Evolutionary conservation across 2,329 filamentous ascomycete genomes (phyloP).

Genomic region (Shiraia sp.): DNA sequence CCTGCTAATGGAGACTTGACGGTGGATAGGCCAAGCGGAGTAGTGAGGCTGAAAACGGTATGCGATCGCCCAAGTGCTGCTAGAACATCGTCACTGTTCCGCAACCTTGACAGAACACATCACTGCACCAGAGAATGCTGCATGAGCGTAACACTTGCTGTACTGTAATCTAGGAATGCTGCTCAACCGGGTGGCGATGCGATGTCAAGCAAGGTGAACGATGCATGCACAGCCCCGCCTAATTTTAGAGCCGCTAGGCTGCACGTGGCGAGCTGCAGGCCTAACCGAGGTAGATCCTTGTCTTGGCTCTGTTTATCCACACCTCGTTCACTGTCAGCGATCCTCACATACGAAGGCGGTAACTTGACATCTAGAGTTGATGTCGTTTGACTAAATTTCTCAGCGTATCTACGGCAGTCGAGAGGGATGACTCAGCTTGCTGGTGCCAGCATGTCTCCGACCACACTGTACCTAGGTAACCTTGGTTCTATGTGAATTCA

Average conservation of each 20-base stretch:
- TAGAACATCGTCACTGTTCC: conserved; percentile 21
- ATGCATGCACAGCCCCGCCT: conserved; percentile 32
- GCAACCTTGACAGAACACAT: too few species aligned
- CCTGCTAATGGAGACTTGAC: conserved; percentile 24
- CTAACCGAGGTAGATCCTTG: conserved; percentile 21
- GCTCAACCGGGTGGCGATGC: conserved; percentile 22
- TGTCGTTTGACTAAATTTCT: too few species aligned
- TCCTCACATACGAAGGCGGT: conserved; percentile 1
- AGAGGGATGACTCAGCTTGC: too few species aligned
- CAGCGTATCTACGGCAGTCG: background rate
- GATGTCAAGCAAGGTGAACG: conserved; percentile 15
- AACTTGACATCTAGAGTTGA: background rate
- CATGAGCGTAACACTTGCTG: conserved; percentile 5
- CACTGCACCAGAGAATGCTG: conserved; percentile 1
- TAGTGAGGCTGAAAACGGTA: conserved; percentile 16
- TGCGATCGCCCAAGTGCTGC: conserved; percentile 14
- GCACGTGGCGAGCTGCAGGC: conserved; percentile 3
- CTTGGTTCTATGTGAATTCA: too few species aligned
- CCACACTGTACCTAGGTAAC: too few species aligned
- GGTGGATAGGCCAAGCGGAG: conserved; percentile 11
- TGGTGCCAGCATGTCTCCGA: background rate
- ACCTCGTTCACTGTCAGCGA: background rate
- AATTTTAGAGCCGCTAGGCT: conserved; percentile 31
- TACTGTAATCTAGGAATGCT: conserved; percentile 7
- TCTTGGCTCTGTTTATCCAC: conserved; percentile 1